phyloP scores from a whole-genome alignment of 1,284 basidiomycete genomes.

The Schizophyllum amplum region DNA sequence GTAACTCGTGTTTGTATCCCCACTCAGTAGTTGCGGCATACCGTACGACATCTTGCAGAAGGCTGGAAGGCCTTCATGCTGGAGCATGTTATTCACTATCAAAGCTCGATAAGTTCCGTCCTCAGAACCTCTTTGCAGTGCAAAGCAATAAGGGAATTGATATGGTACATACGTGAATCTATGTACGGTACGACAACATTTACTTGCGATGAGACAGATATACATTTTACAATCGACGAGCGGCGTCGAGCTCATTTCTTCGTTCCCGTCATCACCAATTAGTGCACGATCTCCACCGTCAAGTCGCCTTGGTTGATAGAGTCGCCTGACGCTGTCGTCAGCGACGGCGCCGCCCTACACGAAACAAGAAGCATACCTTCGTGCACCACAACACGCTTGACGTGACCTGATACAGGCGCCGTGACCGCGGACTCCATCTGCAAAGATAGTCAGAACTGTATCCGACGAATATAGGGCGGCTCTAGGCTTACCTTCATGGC shows the following conservation, averaged over 20 bases:
- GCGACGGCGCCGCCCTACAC: not conserved
- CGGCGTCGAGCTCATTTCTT: not conserved
- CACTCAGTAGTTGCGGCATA: too few species aligned
- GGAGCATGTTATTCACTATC: too few species aligned
- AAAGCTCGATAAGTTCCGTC: too few species aligned
- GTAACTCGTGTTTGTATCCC: not conserved
- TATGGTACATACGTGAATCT: not conserved
- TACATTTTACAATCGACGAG: not conserved
- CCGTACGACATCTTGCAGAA: too few species aligned
- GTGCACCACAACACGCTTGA: slow-evolving; percentile 85
- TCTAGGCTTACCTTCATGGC: slow-evolving; percentile 73
- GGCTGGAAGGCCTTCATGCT: too few species aligned
- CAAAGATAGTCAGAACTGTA: slow-evolving; percentile 17
- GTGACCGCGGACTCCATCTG: slow-evolving; percentile 97
- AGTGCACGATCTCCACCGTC: slow-evolving; percentile 78
- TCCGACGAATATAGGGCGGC: slow-evolving; percentile 8
- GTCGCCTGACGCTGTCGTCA: slow-evolving; percentile 44
- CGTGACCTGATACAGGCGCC: slow-evolving; percentile 90
- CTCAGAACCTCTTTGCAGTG: too few species aligned
- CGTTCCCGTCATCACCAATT: slow-evolving; percentile 9
- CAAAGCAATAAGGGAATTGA: not conserved
- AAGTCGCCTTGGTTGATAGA: slow-evolving; percentile 87
- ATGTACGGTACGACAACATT: not conserved
- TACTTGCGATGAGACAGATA: not conserved
- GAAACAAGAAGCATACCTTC: slow-evolving; percentile 48